Conservation (phyloP, 805 yeast species). For the Clavispora vitiphila region DNA sequence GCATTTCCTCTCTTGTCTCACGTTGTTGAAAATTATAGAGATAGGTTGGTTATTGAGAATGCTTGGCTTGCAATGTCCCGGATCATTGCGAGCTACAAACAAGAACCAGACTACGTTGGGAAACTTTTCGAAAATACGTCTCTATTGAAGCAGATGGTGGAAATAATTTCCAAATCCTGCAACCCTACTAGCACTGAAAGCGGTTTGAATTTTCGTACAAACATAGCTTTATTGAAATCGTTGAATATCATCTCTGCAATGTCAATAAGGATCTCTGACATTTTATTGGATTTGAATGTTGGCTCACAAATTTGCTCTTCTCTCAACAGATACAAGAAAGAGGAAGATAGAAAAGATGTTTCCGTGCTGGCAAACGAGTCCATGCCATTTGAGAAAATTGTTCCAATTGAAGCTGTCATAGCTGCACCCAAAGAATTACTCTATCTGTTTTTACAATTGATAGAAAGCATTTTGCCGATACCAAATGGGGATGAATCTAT, state of each 20-base stretch:
- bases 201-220: slow-evolving; percentile 7
- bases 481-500: neutral
- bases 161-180: slow-evolving; percentile 10
- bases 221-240: slow-evolving; percentile 35
- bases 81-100: slow-evolving; percentile 46
- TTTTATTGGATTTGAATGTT: slow-evolving; percentile 27
- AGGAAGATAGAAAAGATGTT: slow-evolving; percentile 5
- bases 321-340: slow-evolving; percentile 46
- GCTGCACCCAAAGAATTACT: slow-evolving; percentile 67
- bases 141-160: slow-evolving; percentile 7
- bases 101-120: slow-evolving; percentile 41
- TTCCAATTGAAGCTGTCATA: slow-evolving; percentile 68
- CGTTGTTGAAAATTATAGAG: slow-evolving; percentile 52
- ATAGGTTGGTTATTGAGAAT: slow-evolving; percentile 54
- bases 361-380: neutral
- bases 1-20: slow-evolving; percentile 57
- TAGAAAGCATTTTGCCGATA: slow-evolving; percentile 56
- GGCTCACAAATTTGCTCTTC: slow-evolving; percentile 21
- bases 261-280: slow-evolving; percentile 41
- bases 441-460: slow-evolving; percentile 47
- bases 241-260: slow-evolving; percentile 39
- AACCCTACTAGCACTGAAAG: slow-evolving; percentile 9
- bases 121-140: slow-evolving; percentile 25
- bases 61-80: slow-evolving; percentile 63
- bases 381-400: slow-evolving; percentile 1